Evolutionary conservation across 2,329 filamentous ascomycete genomes (phyloP), one percentile per base, ranked within the genome.

Genomic region (Tolypocladium pustulatum): DNA sequence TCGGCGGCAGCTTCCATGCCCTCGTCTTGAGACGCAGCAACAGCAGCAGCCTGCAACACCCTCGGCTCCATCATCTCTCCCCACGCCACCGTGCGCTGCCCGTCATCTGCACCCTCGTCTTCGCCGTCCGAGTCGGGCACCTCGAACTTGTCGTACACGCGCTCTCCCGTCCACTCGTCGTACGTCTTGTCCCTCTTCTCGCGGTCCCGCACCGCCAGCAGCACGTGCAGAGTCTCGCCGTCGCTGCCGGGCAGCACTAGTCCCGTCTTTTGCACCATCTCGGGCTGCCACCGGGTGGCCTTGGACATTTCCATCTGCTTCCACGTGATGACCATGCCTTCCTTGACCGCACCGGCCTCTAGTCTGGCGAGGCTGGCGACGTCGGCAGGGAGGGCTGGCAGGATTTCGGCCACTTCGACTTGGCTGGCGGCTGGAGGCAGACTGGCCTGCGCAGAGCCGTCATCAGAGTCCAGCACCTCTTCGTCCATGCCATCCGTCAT

Each of bases 131-230:
- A 75, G 13, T 82, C 82, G 0, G 87, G 87, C 64, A 85, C 85
- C 65, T 95, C 90, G 63, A 95, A 94, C 59, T 86, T 89, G 61
- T 81, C 85, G 65, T 93, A 96, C 12, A 90, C 72, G 12, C 90
- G 81, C 61, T 88, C 78, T 0, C 90, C 91, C 0, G 88, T 86
- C 43, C 81, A 73, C 13, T 84, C 79, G 64, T 93, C 85, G 63
- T 85, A 85, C 22, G 73, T 70, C 65, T 82, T 86, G 62, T 85
- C 76, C 57, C 79, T 81, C 6, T 79, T 72, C 15, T 80, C 72
- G 54, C 87, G 76, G 67, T 95, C 89, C 34, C 89, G 82, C 61
- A 80, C 80, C 2, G 91, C 90, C 3, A 96, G 78, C 13, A 80
- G 76, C 5, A 95, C 73, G 27, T 79, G 75, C 20, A 96, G 68